Conservation (phyloP, 495 filamentous ascomycete genomes). For the Penicillium steckii region DNA sequence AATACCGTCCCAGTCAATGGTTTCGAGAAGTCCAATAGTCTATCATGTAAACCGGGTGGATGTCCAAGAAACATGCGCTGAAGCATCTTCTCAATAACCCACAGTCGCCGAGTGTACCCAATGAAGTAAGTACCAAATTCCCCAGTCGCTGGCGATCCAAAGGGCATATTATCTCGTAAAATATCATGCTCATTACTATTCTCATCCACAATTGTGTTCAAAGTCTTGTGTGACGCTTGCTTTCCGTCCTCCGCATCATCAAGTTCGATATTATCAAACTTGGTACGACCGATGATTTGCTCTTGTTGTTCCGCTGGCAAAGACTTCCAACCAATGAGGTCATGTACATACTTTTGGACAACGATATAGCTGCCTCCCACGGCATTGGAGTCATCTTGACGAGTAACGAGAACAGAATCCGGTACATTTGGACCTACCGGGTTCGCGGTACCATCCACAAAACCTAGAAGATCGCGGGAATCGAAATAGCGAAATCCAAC, state of each 20-base stretch:
- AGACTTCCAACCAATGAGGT: constrained; percentile 44
- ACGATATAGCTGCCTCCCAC: constrained; percentile 55
- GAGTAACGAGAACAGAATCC: constrained; percentile 40
- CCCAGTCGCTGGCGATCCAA: constrained; percentile 50
- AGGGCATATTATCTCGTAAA: constrained; percentile 61
- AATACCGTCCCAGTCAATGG: constrained; percentile 52
- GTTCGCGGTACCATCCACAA: constrained; percentile 60
- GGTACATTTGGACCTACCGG: constrained; percentile 51
- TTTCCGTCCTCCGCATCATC: constrained; percentile 50
- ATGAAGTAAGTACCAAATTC: constrained; percentile 62
- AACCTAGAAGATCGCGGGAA: constrained; percentile 57
- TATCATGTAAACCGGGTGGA: constrained; percentile 55
- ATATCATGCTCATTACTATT: constrained; percentile 51
- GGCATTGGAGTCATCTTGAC: constrained; percentile 37
- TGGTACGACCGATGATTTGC: constrained; percentile 55
- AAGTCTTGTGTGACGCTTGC: constrained; percentile 52
- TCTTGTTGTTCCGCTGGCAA: constrained; percentile 53
- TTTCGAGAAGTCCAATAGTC: constrained; percentile 52
- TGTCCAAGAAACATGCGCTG: constrained; percentile 57
- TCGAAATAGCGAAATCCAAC: constrained; percentile 60
- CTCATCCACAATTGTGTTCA: constrained; percentile 54
- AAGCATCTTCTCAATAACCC: constrained; percentile 60
- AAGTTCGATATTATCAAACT: constrained; percentile 56
- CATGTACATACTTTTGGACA: constrained; percentile 57
- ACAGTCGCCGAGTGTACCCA: constrained; percentile 53